Base-by-base conservation (phyloP, 768 basidiomycete genomes). In the Hericium alpestre region DNA sequence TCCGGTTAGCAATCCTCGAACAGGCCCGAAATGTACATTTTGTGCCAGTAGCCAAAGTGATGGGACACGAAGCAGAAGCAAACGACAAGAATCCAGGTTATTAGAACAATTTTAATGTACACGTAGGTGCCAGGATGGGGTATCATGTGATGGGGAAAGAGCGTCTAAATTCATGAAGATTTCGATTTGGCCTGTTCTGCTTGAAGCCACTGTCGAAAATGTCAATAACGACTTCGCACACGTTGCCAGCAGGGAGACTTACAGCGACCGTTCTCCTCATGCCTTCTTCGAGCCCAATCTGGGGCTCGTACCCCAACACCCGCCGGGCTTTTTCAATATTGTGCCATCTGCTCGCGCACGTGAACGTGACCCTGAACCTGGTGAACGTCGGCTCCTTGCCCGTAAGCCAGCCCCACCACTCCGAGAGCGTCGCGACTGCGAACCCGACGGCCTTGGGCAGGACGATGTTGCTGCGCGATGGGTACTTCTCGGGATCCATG, bases 321-420 rank as follows among this genome's bases (percentile, higher is more conserved):
- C 93, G 74, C 63, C 93, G 76, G 10, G 95, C 88, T 73, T 88
- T 93, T 72, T 98, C 96, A 49, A 94, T 92, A 66, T 96, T 95
- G 71, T 94, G 88, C 76, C 86, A 97, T 60, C 93, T 78, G 55
- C 79, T 79, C 46, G 83, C 84, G 66, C 86, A 90, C 53, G 81
- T 84, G 67, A 83, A 93, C 18, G 81, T 79, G 23, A 97, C 89
- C 61, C 90, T 83, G 71, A 83, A 94, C 57, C 78, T 76, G 18
- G 93, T 98, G 65, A 99, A 90, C 16, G 85, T 83, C 11, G 91
- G 83, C 66, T 90, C 84, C 68, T 82, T 87, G 9, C 93, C 90
- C 2, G 77, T 73, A 40, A 93, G 56, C 78, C 82, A 85, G 11
- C 81, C 78, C 71, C 79, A 83, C 72, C 79, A 81, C 72, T 98